Evolutionary conservation across 1,284 basidiomycete species (phyloP), one percentile per base, ranked within the genome.

Genomic region (Ustilago lituana): DNA sequence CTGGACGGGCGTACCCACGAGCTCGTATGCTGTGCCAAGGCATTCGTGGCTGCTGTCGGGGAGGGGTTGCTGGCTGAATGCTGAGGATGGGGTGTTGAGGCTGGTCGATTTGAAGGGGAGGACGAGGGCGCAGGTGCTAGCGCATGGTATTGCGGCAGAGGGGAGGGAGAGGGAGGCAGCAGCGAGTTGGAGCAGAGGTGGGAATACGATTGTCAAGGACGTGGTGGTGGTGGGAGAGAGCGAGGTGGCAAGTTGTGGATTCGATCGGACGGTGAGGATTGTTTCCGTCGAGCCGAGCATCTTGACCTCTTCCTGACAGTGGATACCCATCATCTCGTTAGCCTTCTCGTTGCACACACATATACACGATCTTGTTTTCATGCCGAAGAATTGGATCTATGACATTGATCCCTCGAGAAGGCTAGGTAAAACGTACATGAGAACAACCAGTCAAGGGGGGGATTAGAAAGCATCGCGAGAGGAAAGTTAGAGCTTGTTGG

Each of bases 151-250:
- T 17, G 10, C 32, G 27, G 27, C 27, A 11, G 37, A 38, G 9
- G 38, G 40, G 3, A 48, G 27, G 7, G 38, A 38, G 11, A 44
- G 22, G 23, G 37, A 52, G 1, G 43, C 47, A 20, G 56, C 51
- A 1, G 49, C 61, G 0, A 55, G 54, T 32, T 79, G 77, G 77
- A 55, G 36, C 10, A 40, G 73, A 27, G 77, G 78, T n/a, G 78
- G 73, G 5, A 79, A 79, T 57, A 77, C 77, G 2, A 61, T 79
- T 27, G 66, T 78, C 41, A 79, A 78, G 44, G 76, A 73, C 35
- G 41, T 79, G 2, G 57, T 75, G 9, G 73, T 60, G 8, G 26
- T 74, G 20, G 47, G 51, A 1, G 67, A 78, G n/a, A 32, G 22
- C 5, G 44, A 38, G 11, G 50, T 79, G 14, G 77, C 71, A 2